A percentile compares a stretch with the other conserved stretches of the same genome.
phyloP scores from a whole-genome alignment of 2,329 filamentous ascomycete genomes.

The Thielaviopsis musarum region DNA sequence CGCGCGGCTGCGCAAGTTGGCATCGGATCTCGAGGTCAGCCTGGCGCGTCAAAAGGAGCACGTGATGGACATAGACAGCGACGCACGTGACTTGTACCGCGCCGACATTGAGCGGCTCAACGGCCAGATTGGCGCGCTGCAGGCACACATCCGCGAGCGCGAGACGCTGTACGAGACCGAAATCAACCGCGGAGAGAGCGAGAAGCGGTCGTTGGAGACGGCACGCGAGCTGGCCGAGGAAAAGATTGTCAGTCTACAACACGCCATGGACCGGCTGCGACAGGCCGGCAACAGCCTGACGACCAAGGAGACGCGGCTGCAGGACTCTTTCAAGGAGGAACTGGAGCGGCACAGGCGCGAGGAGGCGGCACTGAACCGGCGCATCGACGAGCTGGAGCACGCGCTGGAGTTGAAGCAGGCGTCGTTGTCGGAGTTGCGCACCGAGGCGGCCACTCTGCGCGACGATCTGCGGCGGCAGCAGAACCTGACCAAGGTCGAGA shows the following conservation, averaged over 20 bases:
- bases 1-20: conserved; percentile 28
- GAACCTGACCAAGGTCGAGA: conserved; percentile 42
- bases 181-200: conserved; percentile 55
- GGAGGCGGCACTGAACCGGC: conserved; percentile 51
- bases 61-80: conserved; percentile 41
- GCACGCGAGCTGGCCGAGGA: conserved; percentile 52
- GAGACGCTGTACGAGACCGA: conserved; percentile 55
- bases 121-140: conserved; percentile 43
- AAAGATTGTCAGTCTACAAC: conserved; percentile 48
- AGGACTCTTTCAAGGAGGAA: conserved; percentile 53
- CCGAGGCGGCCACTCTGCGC: conserved; percentile 46
- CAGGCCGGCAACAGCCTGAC: conserved; percentile 50
- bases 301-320: conserved; percentile 48
- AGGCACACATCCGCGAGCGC: conserved; percentile 49
- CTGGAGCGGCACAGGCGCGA: conserved; percentile 55
- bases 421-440: conserved; percentile 46
- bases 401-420: conserved; percentile 51
- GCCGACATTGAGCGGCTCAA: conserved; percentile 34
- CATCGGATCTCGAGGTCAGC: conserved; percentile 30
- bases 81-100: conserved; percentile 30
- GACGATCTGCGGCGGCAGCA: conserved; percentile 56
- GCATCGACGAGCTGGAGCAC: conserved; percentile 57
- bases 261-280: conserved; percentile 53
- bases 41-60: conserved; percentile 39
- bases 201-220: conserved; percentile 45